Evolutionary conservation across 140 eudicot species (phyloP), one percentile per base, ranked within the genome.

Genomic region (Oenanthe javanica): DNA sequence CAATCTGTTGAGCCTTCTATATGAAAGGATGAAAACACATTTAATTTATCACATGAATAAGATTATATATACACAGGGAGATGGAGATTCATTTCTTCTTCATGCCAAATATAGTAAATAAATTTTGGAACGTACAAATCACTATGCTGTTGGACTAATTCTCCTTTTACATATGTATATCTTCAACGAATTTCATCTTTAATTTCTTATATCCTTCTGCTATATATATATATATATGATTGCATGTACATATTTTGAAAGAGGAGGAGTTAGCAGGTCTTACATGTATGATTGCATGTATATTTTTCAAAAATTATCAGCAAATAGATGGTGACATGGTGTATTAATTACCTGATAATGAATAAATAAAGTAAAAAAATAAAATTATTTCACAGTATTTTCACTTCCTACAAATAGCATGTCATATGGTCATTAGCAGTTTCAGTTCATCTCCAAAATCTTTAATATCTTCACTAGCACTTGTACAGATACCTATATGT

Each of bases 401-500:
- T 48, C 9, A 48, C 51, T 48, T 48, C 12, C 9, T 8, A 48
- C 9, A 48, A 7, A 48, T 8, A 48, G 13, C 51, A 48, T 48
- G 51, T 48, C 9, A 8, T 48, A 48, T 48, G 51, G 13, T 50
- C 55, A 50, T 50, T 16, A 7, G 38, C 71, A 69, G 6, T 72
- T 42, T 18, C 50, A 2, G 13, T 19, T 19, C 50, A 42, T 42
- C 52, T 43, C 16, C 52, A 72, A 40, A 23, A 8, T 43, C 52
- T 72, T 12, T 10, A 25, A n/a, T 13, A 8, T 19, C 36, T 12
- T 79, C 86, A 55, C 79, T 83, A 21, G 82, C 81, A 15, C 81
- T 83, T 38, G 51, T 31, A 31, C 31, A 31, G 31, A 31, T 31
- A 31, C 31, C 31, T 31, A 31, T 31, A 31, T 31, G 31, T 31